These are phyloP conservation scores for Ministeria vibrans DNA, from an alignment of 78 protist species.

Conservation along the genomic window DNA sequence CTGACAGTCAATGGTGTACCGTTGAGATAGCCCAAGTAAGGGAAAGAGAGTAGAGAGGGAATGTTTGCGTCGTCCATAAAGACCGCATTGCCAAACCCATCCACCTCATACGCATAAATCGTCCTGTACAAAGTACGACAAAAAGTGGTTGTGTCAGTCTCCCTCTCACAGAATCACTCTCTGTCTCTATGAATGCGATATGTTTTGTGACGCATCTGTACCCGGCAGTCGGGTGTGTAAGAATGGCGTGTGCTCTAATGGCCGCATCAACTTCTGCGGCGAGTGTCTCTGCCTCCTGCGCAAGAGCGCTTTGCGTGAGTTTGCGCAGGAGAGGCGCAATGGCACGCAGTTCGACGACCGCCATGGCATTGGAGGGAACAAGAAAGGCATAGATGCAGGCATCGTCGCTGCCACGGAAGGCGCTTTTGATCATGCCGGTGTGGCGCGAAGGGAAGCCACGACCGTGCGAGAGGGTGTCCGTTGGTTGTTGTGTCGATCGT, in stretches of 20 bases:
- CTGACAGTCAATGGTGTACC: too few species aligned
- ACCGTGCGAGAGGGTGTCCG: conserved; percentile 25
- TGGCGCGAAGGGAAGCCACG: neutral
- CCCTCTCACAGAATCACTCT: too few species aligned
- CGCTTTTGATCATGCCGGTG: neutral
- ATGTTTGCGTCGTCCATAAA: conserved; percentile 53
- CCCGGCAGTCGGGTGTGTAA: conserved; percentile 8
- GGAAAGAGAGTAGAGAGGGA: conserved; percentile 41
- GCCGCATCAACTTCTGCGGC: conserved; percentile 17
- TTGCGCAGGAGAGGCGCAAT: neutral
- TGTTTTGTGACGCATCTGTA: too few species aligned
- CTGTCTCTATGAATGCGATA: too few species aligned
- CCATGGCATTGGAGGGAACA: conserved; percentile 44
- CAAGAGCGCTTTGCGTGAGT: neutral
- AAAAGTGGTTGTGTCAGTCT: too few species aligned
- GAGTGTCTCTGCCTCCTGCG: neutral
- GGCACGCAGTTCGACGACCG: conserved; percentile 6
- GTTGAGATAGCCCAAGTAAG: conserved; percentile 28
- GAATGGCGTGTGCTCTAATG: conserved; percentile 9
- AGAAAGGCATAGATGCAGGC: conserved; percentile 13
- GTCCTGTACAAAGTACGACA: too few species aligned
- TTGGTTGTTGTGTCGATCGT: neutral
- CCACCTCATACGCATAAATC: conserved; percentile 47
- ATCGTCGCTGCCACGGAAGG: conserved; percentile 52
- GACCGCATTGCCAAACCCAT: conserved; percentile 33